These are phyloP conservation scores for Guadua angustifolia DNA, from an alignment of 176 grass and related monocot genomes.

Conservation along the genomic window DNA sequence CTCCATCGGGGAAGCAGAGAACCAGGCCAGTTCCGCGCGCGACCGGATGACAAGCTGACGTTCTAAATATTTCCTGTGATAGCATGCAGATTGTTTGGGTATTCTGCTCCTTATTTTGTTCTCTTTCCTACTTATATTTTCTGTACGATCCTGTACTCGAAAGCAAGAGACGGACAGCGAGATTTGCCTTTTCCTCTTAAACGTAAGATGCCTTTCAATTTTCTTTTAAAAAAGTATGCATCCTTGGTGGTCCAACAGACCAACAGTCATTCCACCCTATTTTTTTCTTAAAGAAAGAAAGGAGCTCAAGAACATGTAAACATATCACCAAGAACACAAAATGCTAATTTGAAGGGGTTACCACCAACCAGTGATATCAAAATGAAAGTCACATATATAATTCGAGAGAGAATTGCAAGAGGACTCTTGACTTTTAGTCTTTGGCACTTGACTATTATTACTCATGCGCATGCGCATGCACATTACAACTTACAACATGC, in stretches of 20 bases:
- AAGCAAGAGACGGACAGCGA: too few relatives aligned
- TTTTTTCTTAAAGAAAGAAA: not conserved
- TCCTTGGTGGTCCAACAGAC: not conserved
- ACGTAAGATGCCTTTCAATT: not conserved
- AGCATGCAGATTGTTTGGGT: too few relatives aligned
- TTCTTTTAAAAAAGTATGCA: not conserved
- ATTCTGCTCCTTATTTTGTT: too few relatives aligned
- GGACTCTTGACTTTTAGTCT: not conserved
- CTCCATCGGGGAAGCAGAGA: too few relatives aligned
- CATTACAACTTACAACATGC: not conserved
- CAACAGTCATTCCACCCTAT: not conserved
- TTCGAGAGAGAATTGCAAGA: not conserved
- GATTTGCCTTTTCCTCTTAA: too few relatives aligned
- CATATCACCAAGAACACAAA: not conserved
- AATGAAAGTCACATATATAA: not conserved
- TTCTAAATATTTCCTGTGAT: too few relatives aligned
- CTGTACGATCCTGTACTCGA: too few relatives aligned
- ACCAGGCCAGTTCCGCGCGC: too few relatives aligned
- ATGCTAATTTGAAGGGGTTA: not conserved
- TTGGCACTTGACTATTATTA: not conserved
- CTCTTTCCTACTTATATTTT: too few relatives aligned
- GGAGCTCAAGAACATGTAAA: not conserved
- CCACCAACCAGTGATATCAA: not conserved
- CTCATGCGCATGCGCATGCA: too few relatives aligned
- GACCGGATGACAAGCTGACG: too few relatives aligned